A percentile compares a stretch with the other conserved stretches of the same genome.
These are phyloP conservation scores for Beauveria australis DNA, from an alignment of 2,329 filamentous ascomycete genomes.

Conservation along the genomic window DNA sequence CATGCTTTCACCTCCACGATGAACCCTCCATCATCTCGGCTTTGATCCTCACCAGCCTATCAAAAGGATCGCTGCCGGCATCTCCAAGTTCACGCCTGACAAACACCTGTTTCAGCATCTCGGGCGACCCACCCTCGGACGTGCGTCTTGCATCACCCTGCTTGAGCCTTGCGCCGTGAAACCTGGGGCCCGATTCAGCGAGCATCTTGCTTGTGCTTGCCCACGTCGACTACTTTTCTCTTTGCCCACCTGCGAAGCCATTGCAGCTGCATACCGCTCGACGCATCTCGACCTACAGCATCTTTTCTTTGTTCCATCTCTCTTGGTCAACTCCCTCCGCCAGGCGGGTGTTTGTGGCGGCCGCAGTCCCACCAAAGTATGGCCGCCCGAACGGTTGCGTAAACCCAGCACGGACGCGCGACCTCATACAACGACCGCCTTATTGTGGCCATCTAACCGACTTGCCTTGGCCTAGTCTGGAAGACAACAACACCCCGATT, in stretches of 20 bases:
- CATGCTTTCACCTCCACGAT: background rate
- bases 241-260: background rate
- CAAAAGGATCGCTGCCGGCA: background rate
- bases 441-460: background rate
- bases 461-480: background rate
- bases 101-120: constrained; percentile 3
- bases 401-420: background rate
- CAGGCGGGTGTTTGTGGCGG: constrained; percentile 8
- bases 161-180: constrained; percentile 1
- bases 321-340: background rate
- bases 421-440: constrained; percentile 4
- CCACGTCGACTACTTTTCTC: background rate
- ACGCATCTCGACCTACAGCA: background rate
- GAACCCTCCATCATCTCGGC: background rate
- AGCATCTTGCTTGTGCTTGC: constrained; percentile 1
- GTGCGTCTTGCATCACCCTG: constrained; percentile 10
- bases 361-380: background rate
- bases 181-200: constrained; percentile 3
- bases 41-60: background rate
- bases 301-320: background rate
- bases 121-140: background rate
- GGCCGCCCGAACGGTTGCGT: constrained; percentile 7
- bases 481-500: background rate
- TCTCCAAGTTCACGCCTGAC: background rate
- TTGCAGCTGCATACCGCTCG: constrained; percentile 2